Percentiles rank a stretch among this genome's conserved stretches.
Conservation (phyloP, 1,139 yeast genomes). For the Yamadazyma mexicana region DNA sequence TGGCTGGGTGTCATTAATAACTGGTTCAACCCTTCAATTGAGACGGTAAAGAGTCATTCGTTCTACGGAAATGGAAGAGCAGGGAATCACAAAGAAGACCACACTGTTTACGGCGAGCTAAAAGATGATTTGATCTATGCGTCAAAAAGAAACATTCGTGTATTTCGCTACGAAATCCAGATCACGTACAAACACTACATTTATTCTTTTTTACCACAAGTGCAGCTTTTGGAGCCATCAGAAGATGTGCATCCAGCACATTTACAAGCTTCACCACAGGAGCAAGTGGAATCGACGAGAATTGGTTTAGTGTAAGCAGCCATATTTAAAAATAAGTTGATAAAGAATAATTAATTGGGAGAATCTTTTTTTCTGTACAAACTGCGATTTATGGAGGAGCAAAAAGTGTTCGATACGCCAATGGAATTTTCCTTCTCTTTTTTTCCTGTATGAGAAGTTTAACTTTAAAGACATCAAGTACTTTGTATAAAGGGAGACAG, state of each 20-base stretch:
- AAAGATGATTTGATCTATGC: no score
- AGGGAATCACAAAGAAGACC: neutral
- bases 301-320: conserved; percentile 16
- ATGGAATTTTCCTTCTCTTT: no score
- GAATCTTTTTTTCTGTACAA: neutral
- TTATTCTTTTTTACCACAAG: conserved; percentile 9
- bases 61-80: neutral
- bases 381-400: neutral
- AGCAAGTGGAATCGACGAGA: conserved; percentile 18
- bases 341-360: neutral
- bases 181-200: neutral
- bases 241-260: conserved; percentile 12
- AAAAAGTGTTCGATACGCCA: neutral
- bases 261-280: conserved; percentile 13
- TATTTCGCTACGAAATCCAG: no score
- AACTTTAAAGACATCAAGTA: no score
- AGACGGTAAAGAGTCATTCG: no score
- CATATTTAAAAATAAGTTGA: conserved; percentile 12
- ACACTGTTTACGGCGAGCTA: no score
- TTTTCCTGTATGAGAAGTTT: no score
- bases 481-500: no score
- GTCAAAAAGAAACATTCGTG: no score
- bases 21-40: no score
- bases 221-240: conserved; percentile 7
- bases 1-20: no score